These are phyloP conservation scores for Artemisia tridentata DNA, from an alignment of 129 eudicot genomes.

Conservation along the genomic window DNA sequence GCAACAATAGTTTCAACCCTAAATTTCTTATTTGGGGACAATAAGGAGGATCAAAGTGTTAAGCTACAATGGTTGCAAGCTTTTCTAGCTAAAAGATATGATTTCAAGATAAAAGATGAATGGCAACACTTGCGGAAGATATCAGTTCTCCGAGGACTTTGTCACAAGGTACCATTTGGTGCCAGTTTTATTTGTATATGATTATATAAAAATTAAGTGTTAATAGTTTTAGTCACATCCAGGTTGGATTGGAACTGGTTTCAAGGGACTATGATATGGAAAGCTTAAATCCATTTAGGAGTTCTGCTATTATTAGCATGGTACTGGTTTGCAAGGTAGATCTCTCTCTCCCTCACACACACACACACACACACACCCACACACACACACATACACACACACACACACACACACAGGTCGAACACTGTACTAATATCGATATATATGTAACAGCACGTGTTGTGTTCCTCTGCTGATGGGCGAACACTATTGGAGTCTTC, in stretches of 20 bases:
- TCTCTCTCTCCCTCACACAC: slow-evolving; percentile 18
- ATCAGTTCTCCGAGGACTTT: slow-evolving; percentile 85
- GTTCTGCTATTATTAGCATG: slow-evolving; percentile 83
- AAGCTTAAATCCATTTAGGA: slow-evolving; percentile 59
- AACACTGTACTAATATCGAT: slow-evolving; percentile 7
- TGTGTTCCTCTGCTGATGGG: slow-evolving; percentile 98
- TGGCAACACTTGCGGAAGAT: slow-evolving; percentile 73
- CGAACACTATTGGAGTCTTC: slow-evolving; percentile 84
- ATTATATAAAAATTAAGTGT: neutral
- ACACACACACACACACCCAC: slow-evolving; percentile 10
- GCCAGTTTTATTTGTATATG: slow-evolving; percentile 6
- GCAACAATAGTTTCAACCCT: slow-evolving; percentile 69
- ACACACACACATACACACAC: too few relatives aligned
- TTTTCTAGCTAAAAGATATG: slow-evolving; percentile 68
- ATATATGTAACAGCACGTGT: slow-evolving; percentile 60
- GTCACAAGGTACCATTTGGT: slow-evolving; percentile 70
- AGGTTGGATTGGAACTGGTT: slow-evolving; percentile 95
- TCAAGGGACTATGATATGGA: slow-evolving; percentile 93
- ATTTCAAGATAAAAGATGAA: slow-evolving; percentile 81
- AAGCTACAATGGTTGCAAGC: slow-evolving; percentile 69
- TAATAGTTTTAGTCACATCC: slow-evolving; percentile 21
- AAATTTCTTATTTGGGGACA: slow-evolving; percentile 81
- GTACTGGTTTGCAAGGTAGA: slow-evolving; percentile 91
- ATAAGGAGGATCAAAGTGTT: slow-evolving; percentile 52
- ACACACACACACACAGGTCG: slow-evolving; percentile 4